These are phyloP conservation scores for Penicillium vulpinum DNA, from an alignment of 2,329 filamentous ascomycete genomes.

Conservation along the genomic window DNA sequence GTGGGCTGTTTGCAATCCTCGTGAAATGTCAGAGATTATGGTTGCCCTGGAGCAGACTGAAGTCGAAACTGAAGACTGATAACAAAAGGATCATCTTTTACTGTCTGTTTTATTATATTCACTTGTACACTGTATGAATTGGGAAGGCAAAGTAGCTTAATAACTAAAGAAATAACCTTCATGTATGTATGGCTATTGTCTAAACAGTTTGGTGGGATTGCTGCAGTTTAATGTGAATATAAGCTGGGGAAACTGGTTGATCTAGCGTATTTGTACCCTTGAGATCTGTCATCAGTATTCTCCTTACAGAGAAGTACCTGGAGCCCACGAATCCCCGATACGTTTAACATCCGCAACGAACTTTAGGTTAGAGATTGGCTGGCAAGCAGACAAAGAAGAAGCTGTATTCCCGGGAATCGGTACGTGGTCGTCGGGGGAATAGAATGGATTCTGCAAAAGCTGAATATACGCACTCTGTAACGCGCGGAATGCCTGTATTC, in stretches of 20 bases:
- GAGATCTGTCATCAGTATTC: neutral
- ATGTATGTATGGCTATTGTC: neutral
- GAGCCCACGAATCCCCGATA: slow-evolving; percentile 82
- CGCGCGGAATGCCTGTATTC: slow-evolving; percentile 72
- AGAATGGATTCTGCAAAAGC: slow-evolving; percentile 92
- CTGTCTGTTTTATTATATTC: neutral
- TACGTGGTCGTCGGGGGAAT: slow-evolving; percentile 79
- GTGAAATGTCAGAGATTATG: slow-evolving; percentile 69
- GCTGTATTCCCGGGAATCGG: slow-evolving; percentile 54
- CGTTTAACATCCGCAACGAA: slow-evolving; percentile 81
- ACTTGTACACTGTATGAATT: neutral
- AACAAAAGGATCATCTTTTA: neutral
- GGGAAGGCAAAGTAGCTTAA: neutral
- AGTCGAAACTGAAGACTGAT: slow-evolving; percentile 9
- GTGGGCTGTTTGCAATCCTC: slow-evolving; percentile 84
- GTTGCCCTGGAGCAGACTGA: slow-evolving; percentile 66
- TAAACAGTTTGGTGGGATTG: neutral
- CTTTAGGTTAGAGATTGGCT: slow-evolving; percentile 75
- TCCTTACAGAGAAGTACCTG: slow-evolving; percentile 71
- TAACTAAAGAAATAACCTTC: neutral
- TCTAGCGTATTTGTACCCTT: neutral
- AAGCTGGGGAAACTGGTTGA: neutral
- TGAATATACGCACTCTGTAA: slow-evolving; percentile 90
- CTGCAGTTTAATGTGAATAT: slow-evolving; percentile 53
- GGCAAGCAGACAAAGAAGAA: slow-evolving; percentile 45